Evolutionary conservation across 1,284 basidiomycete genomes (phyloP), one percentile per base, ranked within the genome.

Genomic region (Melanopsichium pennsylvanicum): DNA sequence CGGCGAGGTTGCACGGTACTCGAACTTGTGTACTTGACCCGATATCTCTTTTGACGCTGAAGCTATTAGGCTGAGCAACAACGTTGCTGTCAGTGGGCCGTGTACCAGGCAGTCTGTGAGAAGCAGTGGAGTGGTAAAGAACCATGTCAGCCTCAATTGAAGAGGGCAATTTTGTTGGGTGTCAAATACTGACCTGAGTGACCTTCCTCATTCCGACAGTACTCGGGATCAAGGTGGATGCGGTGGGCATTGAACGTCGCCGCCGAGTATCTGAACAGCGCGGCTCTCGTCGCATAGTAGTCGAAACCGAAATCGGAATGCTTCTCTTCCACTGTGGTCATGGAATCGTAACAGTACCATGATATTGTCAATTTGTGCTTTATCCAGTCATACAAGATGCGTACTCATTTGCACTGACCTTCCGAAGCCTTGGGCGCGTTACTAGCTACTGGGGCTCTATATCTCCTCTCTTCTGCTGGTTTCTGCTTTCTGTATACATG

Each of bases 221-320:
- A 79, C 21, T 59, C 39, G 1, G 74, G 47, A 26, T 78, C 76
- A 18, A 75, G 56, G 32, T 79, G 78, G 34, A 79, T 78, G 11
- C 68, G 67, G 37, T 78, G 76, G 0, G 75, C 71, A 48, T 78
- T 79, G 63, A 73, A 79, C 0, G 76, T 79, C 10, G 74, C 64
- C 1, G 78, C 78, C 8, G 70, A 74, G 54, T 77, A 79, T n/a
- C 78, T 51, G 42, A 78, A 81, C 7, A 79, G 72, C 2, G 55
- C 70, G 0, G 67, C 56, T 23, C 69, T 50, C 6, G 67, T 64
- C 10, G 67, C 60, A 21, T 55, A 48, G 37, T 63, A 69, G 44
- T 69, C 52, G 18, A 63, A 69, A 27, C 60, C 66, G 38, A 69
- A 69, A 18, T 69, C 51, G 10, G 59, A 69, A 5, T 35, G 40